phyloP scores from a whole-genome alignment of 306 rosid species.

The Pyrus betulifolia region DNA sequence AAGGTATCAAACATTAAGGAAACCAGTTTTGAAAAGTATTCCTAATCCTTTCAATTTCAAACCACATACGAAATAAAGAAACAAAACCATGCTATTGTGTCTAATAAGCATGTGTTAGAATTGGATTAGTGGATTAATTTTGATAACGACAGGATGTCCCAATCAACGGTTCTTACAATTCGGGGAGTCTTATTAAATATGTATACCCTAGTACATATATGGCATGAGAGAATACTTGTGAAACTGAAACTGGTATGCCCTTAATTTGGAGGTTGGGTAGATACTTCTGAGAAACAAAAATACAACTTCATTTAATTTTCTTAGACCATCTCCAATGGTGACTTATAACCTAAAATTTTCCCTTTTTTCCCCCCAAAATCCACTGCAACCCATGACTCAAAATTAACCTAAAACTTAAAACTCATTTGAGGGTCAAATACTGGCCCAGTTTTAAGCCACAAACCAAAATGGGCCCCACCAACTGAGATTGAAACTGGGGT shows the following conservation, averaged over 20 bases:
- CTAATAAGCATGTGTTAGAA: not conserved
- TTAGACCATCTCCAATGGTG: too few relatives aligned
- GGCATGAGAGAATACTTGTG: not conserved
- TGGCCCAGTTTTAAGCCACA: too few relatives aligned
- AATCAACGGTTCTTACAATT: not conserved
- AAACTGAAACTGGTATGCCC: not conserved
- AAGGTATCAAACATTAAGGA: not conserved
- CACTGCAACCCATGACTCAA: too few relatives aligned
- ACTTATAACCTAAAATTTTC: too few relatives aligned
- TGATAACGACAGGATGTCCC: not conserved
- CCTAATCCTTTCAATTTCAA: not conserved
- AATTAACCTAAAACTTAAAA: too few relatives aligned
- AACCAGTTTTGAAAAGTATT: not conserved
- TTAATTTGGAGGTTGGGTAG: not conserved
- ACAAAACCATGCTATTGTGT: not conserved
- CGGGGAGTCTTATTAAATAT: not conserved
- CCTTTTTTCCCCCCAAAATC: too few relatives aligned
- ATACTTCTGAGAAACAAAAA: not conserved
- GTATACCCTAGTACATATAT: not conserved
- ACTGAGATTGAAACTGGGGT: too few relatives aligned
- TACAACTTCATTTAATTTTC: not conserved
- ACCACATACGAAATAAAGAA: not conserved
- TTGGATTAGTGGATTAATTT: not conserved
- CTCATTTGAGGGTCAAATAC: too few relatives aligned
- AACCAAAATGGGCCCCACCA: too few relatives aligned